Evolutionary conservation across 2,329 filamentous ascomycete genomes (phyloP), one percentile per base, ranked within the genome.

Genomic region (Anthostomella pinea): DNA sequence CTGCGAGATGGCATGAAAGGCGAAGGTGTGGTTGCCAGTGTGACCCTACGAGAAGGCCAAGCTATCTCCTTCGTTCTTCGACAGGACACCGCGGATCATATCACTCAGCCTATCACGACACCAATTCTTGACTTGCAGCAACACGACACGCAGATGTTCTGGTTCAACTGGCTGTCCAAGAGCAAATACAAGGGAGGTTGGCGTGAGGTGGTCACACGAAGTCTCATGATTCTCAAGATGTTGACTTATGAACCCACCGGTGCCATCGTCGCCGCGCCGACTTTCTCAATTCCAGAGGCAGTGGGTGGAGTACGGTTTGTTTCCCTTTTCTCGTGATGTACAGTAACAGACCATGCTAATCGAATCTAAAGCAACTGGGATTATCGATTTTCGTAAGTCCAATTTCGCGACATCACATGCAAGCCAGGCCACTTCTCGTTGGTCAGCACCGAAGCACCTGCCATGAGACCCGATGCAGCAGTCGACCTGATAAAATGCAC

Each of bases 241-340:
- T 69, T 89, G 50, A 88, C 84, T 0, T 89, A 82, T 50, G 85
- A 89, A 53, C 85, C 84, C 0, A 89, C 84, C 0, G 85, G 85
- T 2, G 85, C 85, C 7, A 88, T 89, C 33, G 73, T 88, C 21
- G 85, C 85, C 1, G 75, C 85, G 2, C 84, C 85, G 0, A 89
- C 84, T 0, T 90, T 89, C 52, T 87, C 84, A 1, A 72, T 89
- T 1, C 85, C 85, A 0, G 85, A 89, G 57, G 81, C 83, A 33
- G 75, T 87, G 24, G 84, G 83, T 13, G 84, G 84, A 10, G 65
- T 67, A 8, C 60, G 70, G 67, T 70, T 48, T 14, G 47, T 46
- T 22, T 13, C 7, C 13, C 17, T n/a, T 15, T 10, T 3, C 9
- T 8, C 3, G 1, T 22, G 6, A 2, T 19, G 4, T 22, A 29